Evolutionary conservation across 495 filamentous ascomycete genomes (phyloP).

Genomic region (Daldinia vernicosa): DNA sequence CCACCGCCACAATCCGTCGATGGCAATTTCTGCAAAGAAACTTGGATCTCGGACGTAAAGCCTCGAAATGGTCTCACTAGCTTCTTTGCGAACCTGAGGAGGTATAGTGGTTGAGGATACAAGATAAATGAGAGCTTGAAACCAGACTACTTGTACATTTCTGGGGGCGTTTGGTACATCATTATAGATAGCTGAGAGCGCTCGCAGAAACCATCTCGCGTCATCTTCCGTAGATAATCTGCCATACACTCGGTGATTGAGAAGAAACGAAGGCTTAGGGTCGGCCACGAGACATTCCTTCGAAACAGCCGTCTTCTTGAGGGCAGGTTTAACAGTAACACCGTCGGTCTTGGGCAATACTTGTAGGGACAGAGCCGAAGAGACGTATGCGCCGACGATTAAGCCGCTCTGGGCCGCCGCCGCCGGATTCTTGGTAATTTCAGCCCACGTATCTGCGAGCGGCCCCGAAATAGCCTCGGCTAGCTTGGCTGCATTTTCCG

Average conservation of each 20-base stretch:
- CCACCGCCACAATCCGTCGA: constrained; percentile 87
- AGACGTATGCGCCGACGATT: constrained; percentile 75
- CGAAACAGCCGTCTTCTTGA: constrained; percentile 68
- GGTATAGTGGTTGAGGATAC: constrained; percentile 68
- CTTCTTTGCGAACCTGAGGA: constrained; percentile 65
- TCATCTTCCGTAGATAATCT: constrained; percentile 79
- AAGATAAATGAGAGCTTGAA: constrained; percentile 81
- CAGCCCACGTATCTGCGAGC: constrained; percentile 76
- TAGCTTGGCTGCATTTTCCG: constrained; percentile 62
- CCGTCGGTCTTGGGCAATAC: constrained; percentile 55
- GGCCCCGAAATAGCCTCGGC: constrained; percentile 68
- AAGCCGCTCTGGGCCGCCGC: constrained; percentile 80
- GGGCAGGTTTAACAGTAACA: constrained; percentile 51
- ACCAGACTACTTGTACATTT: constrained; percentile 68
- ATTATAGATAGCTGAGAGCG: constrained; percentile 68
- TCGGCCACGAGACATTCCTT: constrained; percentile 69
- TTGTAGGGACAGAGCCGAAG: constrained; percentile 66
- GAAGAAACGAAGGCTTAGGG: constrained; percentile 83
- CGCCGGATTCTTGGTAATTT: constrained; percentile 77
- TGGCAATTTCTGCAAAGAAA: constrained; percentile 65
- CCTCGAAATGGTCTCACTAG: constrained; percentile 64
- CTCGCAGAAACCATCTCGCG: constrained; percentile 75
- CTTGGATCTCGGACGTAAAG: constrained; percentile 65
- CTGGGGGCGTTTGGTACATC: constrained; percentile 45
- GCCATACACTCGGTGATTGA: constrained; percentile 83